phyloP scores from a whole-genome alignment of 805 yeast species.

The Wickerhamiella alocasiicola region DNA sequence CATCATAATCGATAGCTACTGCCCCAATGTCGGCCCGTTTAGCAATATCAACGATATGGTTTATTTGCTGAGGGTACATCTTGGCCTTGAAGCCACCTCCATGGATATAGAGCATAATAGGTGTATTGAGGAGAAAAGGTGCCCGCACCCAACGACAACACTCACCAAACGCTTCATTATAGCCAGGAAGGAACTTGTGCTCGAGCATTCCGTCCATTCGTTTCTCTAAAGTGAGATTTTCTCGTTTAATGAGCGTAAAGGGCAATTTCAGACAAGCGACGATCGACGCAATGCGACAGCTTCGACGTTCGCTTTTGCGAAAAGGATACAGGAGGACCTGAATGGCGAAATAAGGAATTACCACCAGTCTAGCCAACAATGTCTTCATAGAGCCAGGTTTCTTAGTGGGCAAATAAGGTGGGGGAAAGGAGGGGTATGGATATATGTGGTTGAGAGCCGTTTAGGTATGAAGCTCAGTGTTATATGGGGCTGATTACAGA shows the following conservation, averaged over 20 bases:
- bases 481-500: too few species aligned
- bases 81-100: slow-evolving; percentile 6
- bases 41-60: background rate
- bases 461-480: too few species aligned
- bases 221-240: background rate
- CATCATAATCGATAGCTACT: background rate
- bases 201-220: background rate
- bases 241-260: background rate
- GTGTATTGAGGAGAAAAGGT: too few species aligned
- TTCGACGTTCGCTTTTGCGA: background rate
- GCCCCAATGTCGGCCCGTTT: background rate
- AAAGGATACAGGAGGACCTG: background rate
- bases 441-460: too few species aligned
- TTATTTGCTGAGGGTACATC: background rate
- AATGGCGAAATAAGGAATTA: background rate
- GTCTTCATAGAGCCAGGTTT: too few species aligned
- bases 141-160: too few species aligned
- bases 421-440: too few species aligned
- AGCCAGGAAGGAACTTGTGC: background rate
- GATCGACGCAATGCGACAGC: background rate
- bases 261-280: background rate
- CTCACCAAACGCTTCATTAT: background rate
- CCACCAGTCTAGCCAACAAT: background rate
- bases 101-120: slow-evolving; percentile 7
- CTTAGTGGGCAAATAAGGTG: too few species aligned